phyloP scores from a whole-genome alignment of 257 asterid species.

The Plantago major region DNA sequence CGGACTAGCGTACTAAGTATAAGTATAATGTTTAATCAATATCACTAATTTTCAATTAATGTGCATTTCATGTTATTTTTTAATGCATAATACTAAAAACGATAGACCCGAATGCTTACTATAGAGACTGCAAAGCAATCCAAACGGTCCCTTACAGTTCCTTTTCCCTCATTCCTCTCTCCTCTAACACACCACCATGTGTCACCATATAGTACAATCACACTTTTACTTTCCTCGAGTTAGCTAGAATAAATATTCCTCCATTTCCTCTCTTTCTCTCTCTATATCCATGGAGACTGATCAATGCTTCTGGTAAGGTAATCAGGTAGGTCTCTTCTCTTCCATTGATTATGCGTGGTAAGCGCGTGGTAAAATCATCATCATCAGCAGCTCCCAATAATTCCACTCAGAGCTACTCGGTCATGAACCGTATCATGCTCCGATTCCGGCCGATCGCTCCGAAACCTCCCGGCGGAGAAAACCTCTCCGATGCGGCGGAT shows the following conservation, averaged over 20 bases:
- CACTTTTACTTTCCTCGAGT: conserved; percentile 3
- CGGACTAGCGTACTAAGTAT: no score
- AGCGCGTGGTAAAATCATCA: conserved; percentile 8
- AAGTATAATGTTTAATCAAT: no score
- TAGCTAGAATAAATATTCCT: conserved; percentile 9
- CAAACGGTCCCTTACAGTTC: no score
- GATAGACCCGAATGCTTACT: no score
- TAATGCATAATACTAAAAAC: no score
- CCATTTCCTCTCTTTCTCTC: neutral
- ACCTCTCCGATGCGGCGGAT: conserved; percentile 13
- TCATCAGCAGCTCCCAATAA: neutral
- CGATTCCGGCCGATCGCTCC: conserved; percentile 59
- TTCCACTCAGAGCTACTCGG: conserved; percentile 1
- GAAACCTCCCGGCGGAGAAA: conserved; percentile 31
- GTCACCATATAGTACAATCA: conserved; percentile 28
- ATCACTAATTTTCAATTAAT: no score
- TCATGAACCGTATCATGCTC: conserved; percentile 32
- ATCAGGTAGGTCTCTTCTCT: no score
- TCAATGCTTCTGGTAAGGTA: neutral
- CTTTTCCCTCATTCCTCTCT: neutral
- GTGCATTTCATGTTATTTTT: no score
- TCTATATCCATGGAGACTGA: neutral
- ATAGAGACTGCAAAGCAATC: no score
- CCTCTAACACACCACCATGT: conserved; percentile 16
- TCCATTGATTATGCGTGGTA: conserved; percentile 14